These are phyloP conservation scores for Bipolaris oryzae DNA, from an alignment of 2,329 filamentous ascomycete species.

Conservation along the genomic window DNA sequence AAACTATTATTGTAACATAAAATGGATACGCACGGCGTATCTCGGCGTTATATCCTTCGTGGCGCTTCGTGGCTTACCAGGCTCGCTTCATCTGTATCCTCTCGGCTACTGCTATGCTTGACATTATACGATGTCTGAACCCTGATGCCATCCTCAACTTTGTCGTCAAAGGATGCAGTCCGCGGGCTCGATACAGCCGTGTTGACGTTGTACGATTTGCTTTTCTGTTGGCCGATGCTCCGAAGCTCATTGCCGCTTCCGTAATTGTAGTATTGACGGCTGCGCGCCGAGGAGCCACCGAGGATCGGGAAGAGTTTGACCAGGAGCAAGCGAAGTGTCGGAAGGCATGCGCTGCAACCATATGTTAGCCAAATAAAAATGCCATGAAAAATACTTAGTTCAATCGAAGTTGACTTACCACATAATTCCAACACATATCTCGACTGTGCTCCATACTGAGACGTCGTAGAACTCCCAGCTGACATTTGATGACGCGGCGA, in stretches of 20 bases:
- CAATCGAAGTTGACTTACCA: conserved; percentile 24
- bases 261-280: conserved; percentile 33
- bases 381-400: not conserved
- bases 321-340: conserved; percentile 47
- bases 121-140: conserved; percentile 29
- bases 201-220: conserved; percentile 12
- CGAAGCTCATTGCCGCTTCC: conserved; percentile 31
- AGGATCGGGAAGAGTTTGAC: conserved; percentile 45
- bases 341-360: conserved; percentile 48
- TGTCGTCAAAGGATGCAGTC: conserved; percentile 1
- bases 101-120: conserved; percentile 16
- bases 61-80: conserved; percentile 18
- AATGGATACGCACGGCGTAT: not conserved
- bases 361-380: not conserved
- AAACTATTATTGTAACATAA: not conserved
- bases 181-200: conserved; percentile 11
- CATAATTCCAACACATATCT: conserved; percentile 53
- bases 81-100: conserved; percentile 27
- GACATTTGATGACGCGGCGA: conserved; percentile 51
- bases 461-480: conserved; percentile 51
- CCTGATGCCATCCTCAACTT: conserved; percentile 22
- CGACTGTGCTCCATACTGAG: conserved; percentile 51
- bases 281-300: conserved; percentile 43
- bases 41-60: not conserved
- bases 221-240: conserved; percentile 18